A percentile compares a stretch with the other conserved stretches of the same genome.
Conservation (phyloP, 257 asterid genomes). For the Striga asiatica region DNA sequence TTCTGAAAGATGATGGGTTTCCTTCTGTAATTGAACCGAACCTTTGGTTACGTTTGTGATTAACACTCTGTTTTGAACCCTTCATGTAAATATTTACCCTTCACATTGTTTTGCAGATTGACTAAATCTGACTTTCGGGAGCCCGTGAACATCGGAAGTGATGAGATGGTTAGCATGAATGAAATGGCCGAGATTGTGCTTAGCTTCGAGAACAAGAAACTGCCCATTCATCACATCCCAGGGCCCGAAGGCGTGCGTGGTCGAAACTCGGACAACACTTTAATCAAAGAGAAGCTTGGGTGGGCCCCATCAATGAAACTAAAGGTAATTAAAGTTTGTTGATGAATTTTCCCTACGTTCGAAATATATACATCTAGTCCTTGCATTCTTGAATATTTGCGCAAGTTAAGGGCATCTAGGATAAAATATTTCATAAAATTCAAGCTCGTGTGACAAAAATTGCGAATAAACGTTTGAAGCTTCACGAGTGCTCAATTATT, state of each 20-base stretch:
- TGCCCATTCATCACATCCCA: constrained; percentile 72
- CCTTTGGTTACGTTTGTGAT: no score
- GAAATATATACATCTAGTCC: no score
- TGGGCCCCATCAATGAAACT: constrained; percentile 91
- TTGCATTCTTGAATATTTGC: no score
- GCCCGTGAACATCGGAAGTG: constrained; percentile 89
- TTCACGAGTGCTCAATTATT: no score
- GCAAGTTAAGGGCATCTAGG: no score
- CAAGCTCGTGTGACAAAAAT: no score
- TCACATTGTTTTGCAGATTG: constrained; percentile 47
- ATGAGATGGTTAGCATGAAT: constrained; percentile 94
- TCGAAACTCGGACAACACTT: constrained; percentile 73
- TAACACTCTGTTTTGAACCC: no score
- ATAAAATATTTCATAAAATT: no score
- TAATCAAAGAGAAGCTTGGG: constrained; percentile 76
- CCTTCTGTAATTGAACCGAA: no score
- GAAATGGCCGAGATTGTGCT: constrained; percentile 89
- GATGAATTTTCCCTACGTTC: background rate
- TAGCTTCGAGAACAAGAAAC: constrained; percentile 65
- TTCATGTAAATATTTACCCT: no score
- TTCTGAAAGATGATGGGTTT: no score
- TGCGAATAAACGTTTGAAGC: no score
- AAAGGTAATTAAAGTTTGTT: constrained; percentile 28
- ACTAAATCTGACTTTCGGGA: constrained; percentile 85
- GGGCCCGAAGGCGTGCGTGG: constrained; percentile 91